Evolutionary conservation across 2,329 filamentous ascomycete genomes (phyloP).

Genomic region (Helotiales sp.): DNA sequence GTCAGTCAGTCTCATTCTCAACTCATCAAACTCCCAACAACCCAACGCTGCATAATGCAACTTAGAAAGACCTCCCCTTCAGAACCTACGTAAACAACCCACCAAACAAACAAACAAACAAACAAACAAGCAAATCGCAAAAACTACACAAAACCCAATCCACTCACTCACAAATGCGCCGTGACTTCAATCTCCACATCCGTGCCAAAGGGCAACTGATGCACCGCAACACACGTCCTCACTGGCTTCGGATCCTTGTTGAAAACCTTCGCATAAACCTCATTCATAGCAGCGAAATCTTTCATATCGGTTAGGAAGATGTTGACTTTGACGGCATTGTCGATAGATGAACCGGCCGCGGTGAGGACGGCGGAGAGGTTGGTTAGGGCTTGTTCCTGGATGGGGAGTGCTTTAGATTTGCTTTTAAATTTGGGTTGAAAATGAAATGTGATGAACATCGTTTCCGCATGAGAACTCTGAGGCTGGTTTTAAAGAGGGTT

Average conservation of each 20-base stretch:
- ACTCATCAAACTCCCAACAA: no score
- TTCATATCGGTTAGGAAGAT: constrained; percentile 69
- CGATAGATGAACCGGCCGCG: constrained; percentile 61
- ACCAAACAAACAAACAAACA: background rate
- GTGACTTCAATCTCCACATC: constrained; percentile 61
- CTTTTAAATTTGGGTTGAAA: no score
- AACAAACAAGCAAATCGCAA: background rate
- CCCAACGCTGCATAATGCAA: no score
- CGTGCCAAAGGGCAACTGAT: constrained; percentile 54
- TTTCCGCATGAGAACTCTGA: no score
- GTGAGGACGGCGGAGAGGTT: constrained; percentile 65
- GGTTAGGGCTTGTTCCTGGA: constrained; percentile 57
- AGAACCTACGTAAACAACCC: no score
- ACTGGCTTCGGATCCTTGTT: constrained; percentile 53
- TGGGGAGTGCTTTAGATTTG: background rate
- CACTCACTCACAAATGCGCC: constrained; percentile 45
- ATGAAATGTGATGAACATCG: no score
- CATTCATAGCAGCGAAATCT: constrained; percentile 64
- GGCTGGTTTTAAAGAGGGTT: no score
- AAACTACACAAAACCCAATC: no score
- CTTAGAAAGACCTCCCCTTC: no score
- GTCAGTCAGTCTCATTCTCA: constrained; percentile 1
- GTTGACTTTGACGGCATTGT: constrained; percentile 70
- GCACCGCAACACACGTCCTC: constrained; percentile 55
- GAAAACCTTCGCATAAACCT: constrained; percentile 58